Conservation (phyloP, 1,284 basidiomycete species). For the Ganoderma sinense region DNA sequence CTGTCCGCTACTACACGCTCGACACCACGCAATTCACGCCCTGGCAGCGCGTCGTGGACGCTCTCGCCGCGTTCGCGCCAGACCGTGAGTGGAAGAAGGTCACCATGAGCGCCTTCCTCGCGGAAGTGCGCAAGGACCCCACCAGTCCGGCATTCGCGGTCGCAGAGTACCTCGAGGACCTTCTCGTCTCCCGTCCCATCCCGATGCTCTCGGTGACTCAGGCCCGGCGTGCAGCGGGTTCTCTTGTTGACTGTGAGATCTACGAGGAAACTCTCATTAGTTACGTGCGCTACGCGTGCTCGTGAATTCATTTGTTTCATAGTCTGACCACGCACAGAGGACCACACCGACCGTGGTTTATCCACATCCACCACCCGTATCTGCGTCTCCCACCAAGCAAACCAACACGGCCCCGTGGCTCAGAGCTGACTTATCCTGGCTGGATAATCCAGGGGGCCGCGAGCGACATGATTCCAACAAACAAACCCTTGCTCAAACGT, state of each 20-base stretch:
- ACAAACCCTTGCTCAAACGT: too few relatives aligned
- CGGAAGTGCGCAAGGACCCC: slow-evolving; percentile 8
- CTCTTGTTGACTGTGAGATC: slow-evolving; percentile 11
- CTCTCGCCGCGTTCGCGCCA: not conserved
- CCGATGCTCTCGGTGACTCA: slow-evolving; percentile 9
- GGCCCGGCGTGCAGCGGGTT: slow-evolving; percentile 9
- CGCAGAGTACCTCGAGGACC: slow-evolving; percentile 13
- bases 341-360: too few relatives aligned
- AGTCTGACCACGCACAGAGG: too few relatives aligned
- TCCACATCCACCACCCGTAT: too few relatives aligned
- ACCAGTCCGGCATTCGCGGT: slow-evolving; percentile 8
- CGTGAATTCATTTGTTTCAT: not conserved
- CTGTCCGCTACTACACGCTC: slow-evolving; percentile 15
- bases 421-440: too few relatives aligned
- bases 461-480: too few relatives aligned
- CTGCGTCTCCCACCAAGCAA: too few relatives aligned
- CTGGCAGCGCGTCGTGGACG: slow-evolving; percentile 9
- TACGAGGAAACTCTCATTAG: not conserved
- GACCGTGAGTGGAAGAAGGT: not conserved
- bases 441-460: too few relatives aligned
- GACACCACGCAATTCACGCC: slow-evolving; percentile 10
- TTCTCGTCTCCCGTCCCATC: slow-evolving; percentile 10
- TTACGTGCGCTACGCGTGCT: slow-evolving; percentile 17
- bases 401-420: too few relatives aligned
- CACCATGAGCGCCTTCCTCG: slow-evolving; percentile 12